These are phyloP conservation scores for Tuber umbilicatum DNA, from an alignment of 495 filamentous ascomycete genomes.

Conservation along the genomic window DNA sequence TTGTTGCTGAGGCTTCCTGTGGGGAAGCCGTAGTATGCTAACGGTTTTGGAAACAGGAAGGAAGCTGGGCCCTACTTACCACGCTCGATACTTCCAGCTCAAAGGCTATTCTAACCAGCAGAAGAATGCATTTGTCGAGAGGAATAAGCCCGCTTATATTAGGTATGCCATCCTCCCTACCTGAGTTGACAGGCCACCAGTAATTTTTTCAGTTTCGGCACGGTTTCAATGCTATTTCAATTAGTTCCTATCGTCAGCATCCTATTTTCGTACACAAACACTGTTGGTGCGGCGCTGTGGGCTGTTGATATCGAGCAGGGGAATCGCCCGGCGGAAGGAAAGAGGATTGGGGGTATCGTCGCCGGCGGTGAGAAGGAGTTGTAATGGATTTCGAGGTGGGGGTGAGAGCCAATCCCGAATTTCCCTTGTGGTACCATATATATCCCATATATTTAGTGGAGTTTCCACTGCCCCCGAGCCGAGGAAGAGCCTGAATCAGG, in stretches of 20 bases:
- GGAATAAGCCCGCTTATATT: conserved; percentile 33
- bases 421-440: not conserved
- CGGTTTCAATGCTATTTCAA: conserved; percentile 43
- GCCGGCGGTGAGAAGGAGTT: conserved; percentile 25
- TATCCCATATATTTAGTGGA: not conserved
- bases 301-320: conserved; percentile 79
- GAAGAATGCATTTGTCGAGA: conserved; percentile 22
- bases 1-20: not conserved
- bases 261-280: conserved; percentile 73
- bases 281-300: conserved; percentile 86
- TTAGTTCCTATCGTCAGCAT: conserved; percentile 76
- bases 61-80: conserved; percentile 27
- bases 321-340: conserved; percentile 14
- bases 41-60: conserved; percentile 7
- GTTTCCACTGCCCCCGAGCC: not conserved
- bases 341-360: conserved; percentile 14
- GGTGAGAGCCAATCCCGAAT: not conserved
- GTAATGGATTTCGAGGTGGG: not conserved
- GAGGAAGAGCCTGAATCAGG: not conserved
- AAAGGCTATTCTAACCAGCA: conserved; percentile 54
- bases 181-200: not conserved
- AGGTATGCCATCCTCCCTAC: conserved; percentile 7
- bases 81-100: conserved; percentile 68
- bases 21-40: not conserved
- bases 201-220: conserved; percentile 25